phyloP scores from a whole-genome alignment of 306 rosid genomes.

The Cicer pinnatifidum region DNA sequence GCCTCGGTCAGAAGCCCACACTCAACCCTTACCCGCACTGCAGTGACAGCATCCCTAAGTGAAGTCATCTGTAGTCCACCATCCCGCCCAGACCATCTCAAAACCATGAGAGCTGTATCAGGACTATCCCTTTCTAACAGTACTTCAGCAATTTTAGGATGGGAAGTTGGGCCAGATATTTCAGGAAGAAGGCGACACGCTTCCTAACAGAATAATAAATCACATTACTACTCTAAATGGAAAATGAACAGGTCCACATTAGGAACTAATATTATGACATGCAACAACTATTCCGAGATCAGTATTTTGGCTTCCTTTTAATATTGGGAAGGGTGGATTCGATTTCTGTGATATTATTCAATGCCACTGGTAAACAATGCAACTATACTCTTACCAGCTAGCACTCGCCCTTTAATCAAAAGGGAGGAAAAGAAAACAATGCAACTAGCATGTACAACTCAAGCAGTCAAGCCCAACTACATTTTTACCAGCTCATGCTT shows the following conservation, averaged over 20 bases:
- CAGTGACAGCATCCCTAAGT: conserved; percentile 87
- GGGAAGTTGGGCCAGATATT: conserved; percentile 79
- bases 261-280: conserved; percentile 12
- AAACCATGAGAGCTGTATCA: conserved; percentile 86
- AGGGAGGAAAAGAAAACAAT: background rate
- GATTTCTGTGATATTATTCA: background rate
- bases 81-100: conserved; percentile 93
- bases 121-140: conserved; percentile 86
- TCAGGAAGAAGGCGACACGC: conserved; percentile 88
- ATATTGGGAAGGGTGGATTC: conserved; percentile 19
- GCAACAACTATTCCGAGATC: conserved; percentile 12
- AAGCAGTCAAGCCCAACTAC: conserved; percentile 22
- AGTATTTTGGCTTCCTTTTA: conserved; percentile 12
- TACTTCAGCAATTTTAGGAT: conserved; percentile 96
- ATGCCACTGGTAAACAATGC: background rate
- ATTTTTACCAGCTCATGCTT: conserved; percentile 8
- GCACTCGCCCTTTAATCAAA: background rate
- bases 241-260: background rate
- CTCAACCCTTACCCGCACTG: conserved; percentile 95
- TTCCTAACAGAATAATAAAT: conserved; percentile 68
- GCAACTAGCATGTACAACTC: background rate
- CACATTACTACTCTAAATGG: conserved; percentile 39
- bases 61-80: conserved; percentile 65
- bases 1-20: conserved; percentile 97
- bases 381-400: no score